phyloP scores from a whole-genome alignment of 306 rosid genomes.

The Cicer judaicum region DNA sequence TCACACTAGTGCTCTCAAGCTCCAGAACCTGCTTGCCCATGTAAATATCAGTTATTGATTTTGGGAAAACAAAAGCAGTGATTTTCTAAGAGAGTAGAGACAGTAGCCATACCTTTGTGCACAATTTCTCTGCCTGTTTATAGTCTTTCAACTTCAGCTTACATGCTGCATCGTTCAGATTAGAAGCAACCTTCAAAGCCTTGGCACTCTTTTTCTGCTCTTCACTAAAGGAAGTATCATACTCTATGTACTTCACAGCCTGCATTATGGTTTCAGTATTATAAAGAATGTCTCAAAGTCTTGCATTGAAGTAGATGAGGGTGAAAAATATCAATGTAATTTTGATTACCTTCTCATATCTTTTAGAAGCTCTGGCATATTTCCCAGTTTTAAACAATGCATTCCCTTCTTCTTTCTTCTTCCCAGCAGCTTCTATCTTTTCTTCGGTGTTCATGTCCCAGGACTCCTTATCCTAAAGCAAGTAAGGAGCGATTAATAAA shows the following conservation, averaged over 20 bases:
- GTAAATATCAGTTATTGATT: neutral
- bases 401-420: conserved; percentile 95
- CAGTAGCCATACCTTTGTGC: conserved; percentile 66
- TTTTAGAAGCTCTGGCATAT: conserved; percentile 83
- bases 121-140: conserved; percentile 80
- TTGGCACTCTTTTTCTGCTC: conserved; percentile 84
- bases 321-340: neutral
- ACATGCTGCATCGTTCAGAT: conserved; percentile 89
- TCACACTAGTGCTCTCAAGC: conserved; percentile 72
- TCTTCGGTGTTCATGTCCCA: conserved; percentile 84
- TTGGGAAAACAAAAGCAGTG: neutral
- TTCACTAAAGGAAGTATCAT: conserved; percentile 66
- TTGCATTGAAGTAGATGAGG: neutral
- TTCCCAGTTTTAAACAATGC: conserved; percentile 80
- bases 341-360: conserved; percentile 82
- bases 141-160: conserved; percentile 79
- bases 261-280: conserved; percentile 23
- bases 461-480: conserved; percentile 72
- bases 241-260: conserved; percentile 83
- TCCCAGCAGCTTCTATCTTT: conserved; percentile 83
- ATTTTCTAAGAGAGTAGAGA: neutral
- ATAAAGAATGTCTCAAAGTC: neutral
- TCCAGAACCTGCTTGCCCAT: conserved; percentile 67
- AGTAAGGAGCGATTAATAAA: neutral
- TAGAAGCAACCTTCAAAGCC: conserved; percentile 81